A percentile compares a stretch with the other conserved stretches of the same genome.
phyloP scores from a whole-genome alignment of 208 protist genomes.

The Wallacemonas sp. region DNA sequence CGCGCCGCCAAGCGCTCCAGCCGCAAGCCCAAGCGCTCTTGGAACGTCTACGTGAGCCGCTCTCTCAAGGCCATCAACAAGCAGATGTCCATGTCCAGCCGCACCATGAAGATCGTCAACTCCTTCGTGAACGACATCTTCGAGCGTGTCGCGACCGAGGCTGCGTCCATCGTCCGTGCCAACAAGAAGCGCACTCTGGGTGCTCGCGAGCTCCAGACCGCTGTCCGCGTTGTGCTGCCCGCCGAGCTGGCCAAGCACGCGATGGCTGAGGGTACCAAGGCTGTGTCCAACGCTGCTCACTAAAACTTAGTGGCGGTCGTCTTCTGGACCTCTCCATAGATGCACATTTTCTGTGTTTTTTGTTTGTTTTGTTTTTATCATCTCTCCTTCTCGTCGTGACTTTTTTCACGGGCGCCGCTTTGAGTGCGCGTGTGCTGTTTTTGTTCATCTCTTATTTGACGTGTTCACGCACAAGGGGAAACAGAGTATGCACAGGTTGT shows the following conservation, averaged over 20 bases:
- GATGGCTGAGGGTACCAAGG: constrained; percentile 98
- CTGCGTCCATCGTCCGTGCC: constrained; percentile 90
- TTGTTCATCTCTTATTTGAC: too few species aligned
- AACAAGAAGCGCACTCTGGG: constrained; percentile 96
- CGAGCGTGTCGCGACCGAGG: constrained; percentile 95
- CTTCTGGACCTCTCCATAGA: constrained; percentile 11
- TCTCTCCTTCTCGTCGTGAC: constrained; percentile 11
- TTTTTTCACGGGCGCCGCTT: too few species aligned
- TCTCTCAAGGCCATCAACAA: constrained; percentile 97
- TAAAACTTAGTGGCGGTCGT: constrained; percentile 4
- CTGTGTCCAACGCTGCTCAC: constrained; percentile 89
- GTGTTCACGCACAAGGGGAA: too few species aligned
- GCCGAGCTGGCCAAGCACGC: constrained; percentile 98
- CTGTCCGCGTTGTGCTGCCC: constrained; percentile 96
- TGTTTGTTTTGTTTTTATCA: not conserved
- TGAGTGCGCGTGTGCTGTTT: too few species aligned
- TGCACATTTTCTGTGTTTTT: constrained; percentile 9
- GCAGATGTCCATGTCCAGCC: constrained; percentile 94
- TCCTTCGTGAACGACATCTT: constrained; percentile 98
- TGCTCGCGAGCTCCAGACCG: constrained; percentile 96
- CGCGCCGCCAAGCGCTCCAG: constrained; percentile 47
- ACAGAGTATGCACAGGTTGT: too few species aligned
- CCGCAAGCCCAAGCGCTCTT: constrained; percentile 77
- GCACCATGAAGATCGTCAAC: constrained; percentile 98
- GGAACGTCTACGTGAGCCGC: constrained; percentile 91